Evolutionary conservation across 306 rosid species (phyloP), one percentile per base, ranked within the genome.

Genomic region (Gastrolobium villosum): DNA sequence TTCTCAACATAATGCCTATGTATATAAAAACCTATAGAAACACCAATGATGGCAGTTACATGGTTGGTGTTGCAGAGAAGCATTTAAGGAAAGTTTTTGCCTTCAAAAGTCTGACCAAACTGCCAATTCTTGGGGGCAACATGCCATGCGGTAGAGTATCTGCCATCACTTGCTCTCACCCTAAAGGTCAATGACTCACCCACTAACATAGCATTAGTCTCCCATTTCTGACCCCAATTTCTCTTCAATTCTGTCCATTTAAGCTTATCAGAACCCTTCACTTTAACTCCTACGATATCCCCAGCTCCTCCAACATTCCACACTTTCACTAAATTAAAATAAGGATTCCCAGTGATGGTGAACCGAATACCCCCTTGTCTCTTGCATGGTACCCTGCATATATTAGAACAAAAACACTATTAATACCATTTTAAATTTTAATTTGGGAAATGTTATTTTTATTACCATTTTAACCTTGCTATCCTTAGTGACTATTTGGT

Each of bases 241-340:
- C 97, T 37, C 77, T 48, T 75, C 90, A 92, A 56, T 0, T 55
- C 3, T 14, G 87, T 88, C 97, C 97, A 94, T 64, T 85, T 60
- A 26, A 70, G 6, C 40, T 92, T 88, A 9, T 81, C 8, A 26
- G 68, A 20, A 30, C 97, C 95, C 86, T 87, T 94, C 84, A 94
- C 97, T 30, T 70, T 83, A 34, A 92, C 54, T 36, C 79, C 14
- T 3, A 20, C 48, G 9, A 90, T 36, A 13, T 92, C 96, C 4
- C 98, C 98, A 2, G 93, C 91, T 54, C 96, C 98, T 30, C 86
- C 97, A 32, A 90, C 97, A 61, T 92, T 92, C 88, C 90, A 88
- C 52, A 92, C 89, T 70, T 72, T 3, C 1, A 90, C 81, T 56
- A 88, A 70, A 57, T 86, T 82, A 88, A 72, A 89, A 57, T 90